phyloP scores from a whole-genome alignment of 2,329 filamentous ascomycete species.

The Ustulina deusta region DNA sequence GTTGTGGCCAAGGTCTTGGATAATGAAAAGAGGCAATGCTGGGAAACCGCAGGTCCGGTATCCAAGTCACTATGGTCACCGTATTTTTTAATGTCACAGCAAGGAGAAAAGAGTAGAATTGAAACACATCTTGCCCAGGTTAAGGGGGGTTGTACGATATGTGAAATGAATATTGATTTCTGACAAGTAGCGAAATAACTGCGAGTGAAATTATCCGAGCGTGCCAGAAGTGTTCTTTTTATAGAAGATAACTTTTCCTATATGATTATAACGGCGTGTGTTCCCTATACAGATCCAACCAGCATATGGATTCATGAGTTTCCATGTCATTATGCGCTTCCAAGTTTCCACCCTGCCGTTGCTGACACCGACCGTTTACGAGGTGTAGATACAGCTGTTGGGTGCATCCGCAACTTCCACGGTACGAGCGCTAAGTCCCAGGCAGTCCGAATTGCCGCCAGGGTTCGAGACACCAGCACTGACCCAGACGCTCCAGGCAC shows the following conservation, averaged over 20 bases:
- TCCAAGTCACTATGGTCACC: too few relatives aligned
- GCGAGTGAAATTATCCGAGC: background rate
- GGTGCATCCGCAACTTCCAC: conserved; percentile 47
- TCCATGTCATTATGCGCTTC: background rate
- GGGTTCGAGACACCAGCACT: conserved; percentile 51
- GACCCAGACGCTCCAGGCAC: conserved; percentile 55
- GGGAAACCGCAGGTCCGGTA: too few relatives aligned
- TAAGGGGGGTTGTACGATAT: too few relatives aligned
- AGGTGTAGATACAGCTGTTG: conserved; percentile 55
- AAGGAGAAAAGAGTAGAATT: too few relatives aligned
- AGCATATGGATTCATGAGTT: background rate
- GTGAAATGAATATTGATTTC: too few relatives aligned
- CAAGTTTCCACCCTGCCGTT: background rate
- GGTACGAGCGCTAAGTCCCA: conserved; percentile 52
- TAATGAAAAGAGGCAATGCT: too few relatives aligned
- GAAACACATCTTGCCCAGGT: too few relatives aligned
- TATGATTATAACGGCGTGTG: background rate
- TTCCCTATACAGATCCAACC: conserved; percentile 1
- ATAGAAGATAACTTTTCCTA: background rate
- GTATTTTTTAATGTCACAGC: too few relatives aligned
- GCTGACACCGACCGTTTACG: background rate
- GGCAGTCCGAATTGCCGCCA: conserved; percentile 54
- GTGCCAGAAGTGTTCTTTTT: background rate
- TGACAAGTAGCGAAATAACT: too few relatives aligned
- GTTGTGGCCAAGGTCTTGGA: too few relatives aligned